Percentiles rank a stretch among this genome's conserved stretches.
Evolutionary conservation across 2,329 filamentous ascomycete genomes (phyloP).

Genomic region (Talaromyces sp.): DNA sequence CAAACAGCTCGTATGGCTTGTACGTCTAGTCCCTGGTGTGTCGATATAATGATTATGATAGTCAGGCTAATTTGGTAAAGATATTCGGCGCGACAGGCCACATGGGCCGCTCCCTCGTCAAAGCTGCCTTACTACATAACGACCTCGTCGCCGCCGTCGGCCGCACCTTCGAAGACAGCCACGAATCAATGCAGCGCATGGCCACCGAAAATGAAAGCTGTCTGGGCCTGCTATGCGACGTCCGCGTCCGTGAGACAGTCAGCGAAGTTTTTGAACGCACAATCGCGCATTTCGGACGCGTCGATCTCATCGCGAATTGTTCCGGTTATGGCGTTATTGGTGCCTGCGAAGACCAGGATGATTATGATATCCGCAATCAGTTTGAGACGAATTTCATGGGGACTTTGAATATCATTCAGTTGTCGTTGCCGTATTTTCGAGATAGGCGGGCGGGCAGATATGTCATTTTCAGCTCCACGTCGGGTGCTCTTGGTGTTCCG

Average conservation of each 20-base stretch:
- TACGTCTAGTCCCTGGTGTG: slow-evolving; percentile 45
- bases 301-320: slow-evolving; percentile 91
- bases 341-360: slow-evolving; percentile 93
- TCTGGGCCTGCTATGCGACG: slow-evolving; percentile 82
- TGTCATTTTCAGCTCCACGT: slow-evolving; percentile 90
- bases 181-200: slow-evolving; percentile 68
- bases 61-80: slow-evolving; percentile 41
- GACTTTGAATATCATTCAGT: slow-evolving; percentile 86
- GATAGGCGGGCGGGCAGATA: slow-evolving; percentile 74
- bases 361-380: slow-evolving; percentile 89
- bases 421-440: slow-evolving; percentile 83
- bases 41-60: too few species aligned
- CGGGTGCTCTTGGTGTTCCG: slow-evolving; percentile 87
- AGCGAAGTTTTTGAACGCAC: slow-evolving; percentile 66
- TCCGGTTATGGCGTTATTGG: slow-evolving; percentile 94
- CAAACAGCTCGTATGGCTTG: slow-evolving; percentile 83
- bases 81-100: slow-evolving; percentile 96
- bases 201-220: slow-evolving; percentile 60
- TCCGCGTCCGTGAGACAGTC: slow-evolving; percentile 77
- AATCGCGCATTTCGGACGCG: slow-evolving; percentile 70
- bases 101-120: slow-evolving; percentile 87
- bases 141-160: slow-evolving; percentile 87
- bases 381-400: slow-evolving; percentile 99
- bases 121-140: slow-evolving; percentile 72
- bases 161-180: slow-evolving; percentile 71